Evolutionary conservation across 768 basidiomycete genomes (phyloP).

Genomic region (Hydnum rufescens): DNA sequence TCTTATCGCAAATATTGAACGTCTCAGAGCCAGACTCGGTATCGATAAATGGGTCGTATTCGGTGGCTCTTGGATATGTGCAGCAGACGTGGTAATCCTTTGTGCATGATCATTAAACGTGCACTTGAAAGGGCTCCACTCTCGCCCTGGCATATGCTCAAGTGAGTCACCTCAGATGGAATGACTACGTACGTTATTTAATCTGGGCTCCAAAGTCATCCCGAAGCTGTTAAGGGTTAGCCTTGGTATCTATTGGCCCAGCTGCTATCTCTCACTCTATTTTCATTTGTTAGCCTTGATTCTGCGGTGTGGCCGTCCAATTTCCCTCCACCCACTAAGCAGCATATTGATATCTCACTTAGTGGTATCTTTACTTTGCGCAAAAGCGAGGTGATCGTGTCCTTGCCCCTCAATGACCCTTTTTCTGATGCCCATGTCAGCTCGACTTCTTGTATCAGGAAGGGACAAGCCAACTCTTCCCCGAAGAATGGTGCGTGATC

Average conservation of each 20-base stretch:
- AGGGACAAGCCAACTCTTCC: slow-evolving; percentile 63
- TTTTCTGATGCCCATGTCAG: slow-evolving; percentile 23
- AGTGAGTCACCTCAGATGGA: slow-evolving; percentile 13
- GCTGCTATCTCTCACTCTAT: too few relatives aligned
- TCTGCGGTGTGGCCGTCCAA: slow-evolving; percentile 21
- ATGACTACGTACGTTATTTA: background rate
- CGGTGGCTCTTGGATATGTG: slow-evolving; percentile 76
- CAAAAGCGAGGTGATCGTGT: slow-evolving; percentile 31
- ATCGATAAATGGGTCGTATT: slow-evolving; percentile 89
- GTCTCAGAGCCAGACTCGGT: slow-evolving; percentile 47
- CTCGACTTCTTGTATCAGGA: slow-evolving; percentile 86
- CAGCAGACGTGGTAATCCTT: background rate
- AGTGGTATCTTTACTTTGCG: slow-evolving; percentile 71
- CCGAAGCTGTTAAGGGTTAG: slow-evolving; percentile 60
- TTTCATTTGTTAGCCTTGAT: too few relatives aligned
- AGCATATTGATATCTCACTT: background rate
- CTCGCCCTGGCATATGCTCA: slow-evolving; percentile 74
- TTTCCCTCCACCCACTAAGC: background rate
- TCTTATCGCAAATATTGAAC: slow-evolving; percentile 79
- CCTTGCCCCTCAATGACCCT: background rate
- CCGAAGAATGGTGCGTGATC: slow-evolving; percentile 66
- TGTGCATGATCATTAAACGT: background rate
- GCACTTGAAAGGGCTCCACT: slow-evolving; percentile 48
- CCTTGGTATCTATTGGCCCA: too few relatives aligned
- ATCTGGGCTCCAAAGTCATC: slow-evolving; percentile 38